These are phyloP conservation scores for Solanum lycopersicoides DNA, from an alignment of 257 asterid genomes.

Conservation along the genomic window DNA sequence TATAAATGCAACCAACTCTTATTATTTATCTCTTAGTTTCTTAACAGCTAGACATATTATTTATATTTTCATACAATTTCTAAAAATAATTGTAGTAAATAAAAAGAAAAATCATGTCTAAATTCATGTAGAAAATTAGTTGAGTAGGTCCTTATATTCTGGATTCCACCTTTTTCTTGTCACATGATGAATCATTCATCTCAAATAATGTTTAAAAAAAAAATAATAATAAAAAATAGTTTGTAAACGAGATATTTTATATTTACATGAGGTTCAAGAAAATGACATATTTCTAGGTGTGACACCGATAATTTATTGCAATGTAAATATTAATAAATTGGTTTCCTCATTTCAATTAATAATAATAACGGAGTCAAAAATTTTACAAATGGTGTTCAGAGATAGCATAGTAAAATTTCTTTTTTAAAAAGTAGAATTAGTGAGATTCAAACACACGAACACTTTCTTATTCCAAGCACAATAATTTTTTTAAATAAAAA, in stretches of 20 bases:
- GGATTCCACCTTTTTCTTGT: neutral
- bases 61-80: neutral
- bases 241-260: neutral
- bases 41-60: neutral
- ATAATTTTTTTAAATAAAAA: too few species aligned
- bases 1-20: neutral
- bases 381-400: rapidly evolving
- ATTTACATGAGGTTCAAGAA: neutral
- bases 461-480: too few species aligned
- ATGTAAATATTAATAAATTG: too few species aligned
- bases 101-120: neutral
- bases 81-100: neutral
- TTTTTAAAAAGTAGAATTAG: too few species aligned
- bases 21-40: neutral
- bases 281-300: neutral
- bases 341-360: neutral
- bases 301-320: neutral
- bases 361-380: too few species aligned
- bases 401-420: too few species aligned
- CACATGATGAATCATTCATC: neutral
- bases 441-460: too few species aligned
- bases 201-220: neutral
- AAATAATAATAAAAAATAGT: neutral
- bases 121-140: neutral
- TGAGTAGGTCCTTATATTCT: neutral